phyloP scores from a whole-genome alignment of 805 yeast genomes.

The Wickerhamomyces hampshirensis region DNA sequence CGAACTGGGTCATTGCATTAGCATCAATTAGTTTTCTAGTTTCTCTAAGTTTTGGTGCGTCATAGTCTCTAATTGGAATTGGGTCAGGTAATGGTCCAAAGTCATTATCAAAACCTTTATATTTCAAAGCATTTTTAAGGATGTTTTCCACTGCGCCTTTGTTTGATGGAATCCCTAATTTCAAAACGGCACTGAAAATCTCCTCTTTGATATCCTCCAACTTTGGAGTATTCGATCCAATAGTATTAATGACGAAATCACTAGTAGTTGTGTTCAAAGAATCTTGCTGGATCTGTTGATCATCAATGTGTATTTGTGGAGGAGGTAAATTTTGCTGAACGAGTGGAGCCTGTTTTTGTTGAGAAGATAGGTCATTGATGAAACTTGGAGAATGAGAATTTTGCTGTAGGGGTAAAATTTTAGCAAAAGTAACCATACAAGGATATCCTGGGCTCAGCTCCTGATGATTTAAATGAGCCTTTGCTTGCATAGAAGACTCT shows the following conservation, averaged over 20 bases:
- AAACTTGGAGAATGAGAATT: conserved; percentile 1
- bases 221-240: conserved; percentile 16
- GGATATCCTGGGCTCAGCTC: conserved; percentile 78
- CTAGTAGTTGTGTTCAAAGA: conserved; percentile 4
- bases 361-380: conserved; percentile 1
- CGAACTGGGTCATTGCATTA: conserved; percentile 47
- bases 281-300: conserved; percentile 2
- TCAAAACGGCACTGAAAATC: conserved; percentile 24
- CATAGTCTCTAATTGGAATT: conserved; percentile 63
- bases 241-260: conserved; percentile 8
- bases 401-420: conserved; percentile 39
- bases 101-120: conserved; percentile 44
- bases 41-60: conserved; percentile 85
- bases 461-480: conserved; percentile 72
- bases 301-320: conserved; percentile 9
- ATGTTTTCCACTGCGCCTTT: conserved; percentile 36
- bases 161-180: conserved; percentile 30
- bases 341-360: conserved; percentile 5
- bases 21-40: conserved; percentile 69
- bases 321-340: conserved; percentile 6
- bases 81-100: conserved; percentile 80
- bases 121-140: conserved; percentile 38
- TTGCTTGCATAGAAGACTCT: conserved; percentile 76
- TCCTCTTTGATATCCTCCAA: conserved; percentile 25
- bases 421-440: conserved; percentile 81